Base-by-base conservation (phyloP, 2,329 filamentous ascomycete genomes). In the Pseudogymnoascus verrucosus region DNA sequence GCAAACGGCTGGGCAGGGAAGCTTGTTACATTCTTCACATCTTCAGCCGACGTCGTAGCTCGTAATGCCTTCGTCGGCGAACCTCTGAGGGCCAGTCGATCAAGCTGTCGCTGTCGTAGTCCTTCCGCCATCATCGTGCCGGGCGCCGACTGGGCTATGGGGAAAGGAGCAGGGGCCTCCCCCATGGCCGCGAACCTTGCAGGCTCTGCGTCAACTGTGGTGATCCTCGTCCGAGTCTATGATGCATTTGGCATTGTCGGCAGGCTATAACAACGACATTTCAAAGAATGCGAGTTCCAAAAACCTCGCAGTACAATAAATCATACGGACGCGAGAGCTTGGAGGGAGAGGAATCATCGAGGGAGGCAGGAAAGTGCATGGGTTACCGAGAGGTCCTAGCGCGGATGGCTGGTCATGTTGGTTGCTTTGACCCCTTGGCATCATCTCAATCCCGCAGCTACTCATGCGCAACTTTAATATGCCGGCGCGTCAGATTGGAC, bases 81-180 rank as follows among this genome's bases (percentile, higher is more conserved):
- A 31, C 71, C 68, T 68, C 72, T 68, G 5, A 71, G 72, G 19
- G 72, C 70, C 28, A 73, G 64, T 62, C 70, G 70, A 66, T 73
- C 71, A 69, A 71, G 71, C 65, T 74, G 72, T 66, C 71, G 72
- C 64, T 71, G 69, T 71, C 72, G 72, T 67, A 74, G 66, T 61
- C 68, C 68, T 64, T 51, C 61, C 34, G 40, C 51, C 51, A 57
- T 57, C 16, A 54, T 54, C 23, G 51, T 57, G 51, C 51, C 51
- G 51, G 51, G 16, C 51, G 28, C 51, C 11, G 51, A 57, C 51
- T 57, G 51, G 10, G 16, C n/a, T 57, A 57, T 34, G 8, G 51
- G 51, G 51, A 57, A 57, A 57, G 28, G 51, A 57, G 51, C 51
- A 57, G 51, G 51, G 51, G 51, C 51, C 51, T 31, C 51, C 51